Conservation (phyloP, 306 rosid species). For the Myrica gale region DNA sequence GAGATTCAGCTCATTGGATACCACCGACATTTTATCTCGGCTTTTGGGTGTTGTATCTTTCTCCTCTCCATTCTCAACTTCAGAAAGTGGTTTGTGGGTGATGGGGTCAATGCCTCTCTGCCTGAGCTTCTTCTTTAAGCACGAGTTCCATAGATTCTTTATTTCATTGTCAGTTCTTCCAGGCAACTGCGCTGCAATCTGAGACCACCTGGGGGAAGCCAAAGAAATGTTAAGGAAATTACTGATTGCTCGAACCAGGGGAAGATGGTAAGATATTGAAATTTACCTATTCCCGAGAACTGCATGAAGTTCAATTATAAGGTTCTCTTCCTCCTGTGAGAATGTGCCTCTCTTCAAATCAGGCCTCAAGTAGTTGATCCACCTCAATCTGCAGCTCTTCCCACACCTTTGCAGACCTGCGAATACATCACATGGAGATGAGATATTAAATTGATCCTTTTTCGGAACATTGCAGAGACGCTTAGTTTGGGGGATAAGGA, state of each 20-base stretch:
- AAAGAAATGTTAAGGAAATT: constrained; percentile 12
- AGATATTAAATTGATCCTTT: background rate
- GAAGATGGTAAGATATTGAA: background rate
- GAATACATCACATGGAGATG: constrained; percentile 20
- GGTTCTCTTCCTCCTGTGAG: constrained; percentile 52
- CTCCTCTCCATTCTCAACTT: constrained; percentile 39
- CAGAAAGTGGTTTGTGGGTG: constrained; percentile 68
- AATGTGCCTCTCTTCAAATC: constrained; percentile 67
- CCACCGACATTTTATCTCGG: constrained; percentile 27
- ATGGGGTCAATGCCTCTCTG: constrained; percentile 85
- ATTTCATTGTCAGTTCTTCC: constrained; percentile 96
- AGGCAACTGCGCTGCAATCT: constrained; percentile 75
- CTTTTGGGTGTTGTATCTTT: constrained; percentile 24
- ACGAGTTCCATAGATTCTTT: constrained; percentile 88
- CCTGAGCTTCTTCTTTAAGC: constrained; percentile 76
- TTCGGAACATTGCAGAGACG: background rate
- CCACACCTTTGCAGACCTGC: constrained; percentile 66
- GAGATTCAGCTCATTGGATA: constrained; percentile 45
- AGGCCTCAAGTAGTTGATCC: constrained; percentile 65
- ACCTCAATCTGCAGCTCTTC: constrained; percentile 64
- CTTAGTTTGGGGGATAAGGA: constrained; percentile 2
- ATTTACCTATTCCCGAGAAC: constrained; percentile 57
- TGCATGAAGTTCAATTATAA: constrained; percentile 55
- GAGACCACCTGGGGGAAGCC: constrained; percentile 68
- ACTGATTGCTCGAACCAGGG: background rate